These are phyloP conservation scores for Schwanniomyces vanrijiae DNA, from an alignment of 805 yeast genomes.

Conservation along the genomic window DNA sequence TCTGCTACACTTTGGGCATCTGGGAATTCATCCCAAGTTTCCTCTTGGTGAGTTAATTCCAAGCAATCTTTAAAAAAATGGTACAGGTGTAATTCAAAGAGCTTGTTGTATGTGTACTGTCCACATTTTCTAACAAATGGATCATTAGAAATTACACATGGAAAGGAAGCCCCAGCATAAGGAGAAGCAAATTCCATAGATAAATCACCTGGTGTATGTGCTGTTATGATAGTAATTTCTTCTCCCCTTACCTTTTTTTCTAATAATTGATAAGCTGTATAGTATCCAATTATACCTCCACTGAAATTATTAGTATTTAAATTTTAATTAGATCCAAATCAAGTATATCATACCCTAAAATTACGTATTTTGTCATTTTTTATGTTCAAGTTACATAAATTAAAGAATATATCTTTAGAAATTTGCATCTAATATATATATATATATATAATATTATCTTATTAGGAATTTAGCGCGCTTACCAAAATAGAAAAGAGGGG, in stretches of 20 bases:
- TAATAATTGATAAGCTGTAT: constrained; percentile 11
- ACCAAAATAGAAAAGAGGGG: not conserved
- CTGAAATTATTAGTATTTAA: not conserved
- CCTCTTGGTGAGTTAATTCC: constrained; percentile 6
- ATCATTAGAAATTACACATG: constrained; percentile 25
- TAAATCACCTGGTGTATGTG: constrained; percentile 24
- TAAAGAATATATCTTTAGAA: no score
- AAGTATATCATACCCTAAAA: constrained; percentile 12
- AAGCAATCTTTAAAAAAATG: not conserved
- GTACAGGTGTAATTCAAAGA: constrained; percentile 3
- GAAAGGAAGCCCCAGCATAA: constrained; percentile 26
- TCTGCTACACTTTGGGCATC: constrained; percentile 2
- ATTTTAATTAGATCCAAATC: not conserved
- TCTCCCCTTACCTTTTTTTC: constrained; percentile 12
- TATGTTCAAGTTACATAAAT: not conserved
- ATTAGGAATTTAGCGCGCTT: not conserved
- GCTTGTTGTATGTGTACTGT: constrained; percentile 9
- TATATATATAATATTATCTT: not conserved
- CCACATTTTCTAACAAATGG: constrained; percentile 4
- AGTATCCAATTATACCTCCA: constrained; percentile 8
- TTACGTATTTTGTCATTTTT: constrained; percentile 8
- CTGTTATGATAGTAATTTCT: constrained; percentile 16
- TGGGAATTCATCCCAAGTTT: constrained; percentile 5
- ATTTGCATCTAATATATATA: not conserved
- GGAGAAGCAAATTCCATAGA: constrained; percentile 25